phyloP scores from a whole-genome alignment of 192 early-diverging fungal species.

The Coemansia sp. region DNA sequence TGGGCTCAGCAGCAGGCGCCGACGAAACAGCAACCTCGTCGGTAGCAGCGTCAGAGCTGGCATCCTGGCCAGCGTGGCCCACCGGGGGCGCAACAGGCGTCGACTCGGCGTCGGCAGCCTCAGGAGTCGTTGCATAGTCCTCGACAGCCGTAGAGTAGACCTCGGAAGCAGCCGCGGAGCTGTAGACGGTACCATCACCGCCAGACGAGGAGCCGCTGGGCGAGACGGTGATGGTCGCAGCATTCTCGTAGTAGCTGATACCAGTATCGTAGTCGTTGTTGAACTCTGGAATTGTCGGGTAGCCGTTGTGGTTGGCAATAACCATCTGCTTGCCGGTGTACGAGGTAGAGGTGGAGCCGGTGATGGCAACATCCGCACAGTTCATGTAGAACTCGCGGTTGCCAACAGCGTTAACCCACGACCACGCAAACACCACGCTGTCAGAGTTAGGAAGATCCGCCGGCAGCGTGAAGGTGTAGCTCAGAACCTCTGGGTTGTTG shows the following conservation, averaged over 20 bases:
- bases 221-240: conserved; percentile 37
- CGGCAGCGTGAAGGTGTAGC: conserved; percentile 58
- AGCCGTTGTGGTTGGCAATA: conserved; percentile 59
- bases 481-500: conserved; percentile 18
- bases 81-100: conserved; percentile 9
- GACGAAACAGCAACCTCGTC: conserved; percentile 2
- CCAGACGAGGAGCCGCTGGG: conserved; percentile 20
- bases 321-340: conserved; percentile 57
- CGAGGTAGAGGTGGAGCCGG: conserved; percentile 27
- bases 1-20: conserved; percentile 2
- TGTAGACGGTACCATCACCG: too few species aligned
- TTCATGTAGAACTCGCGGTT: conserved; percentile 77
- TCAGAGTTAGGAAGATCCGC: conserved; percentile 47
- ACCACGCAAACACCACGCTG: conserved; percentile 59
- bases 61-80: neutral
- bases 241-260: conserved; percentile 28
- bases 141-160: conserved; percentile 9
- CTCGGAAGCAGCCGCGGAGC: neutral
- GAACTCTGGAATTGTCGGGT: conserved; percentile 60
- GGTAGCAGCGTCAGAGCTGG: neutral
- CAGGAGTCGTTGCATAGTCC: conserved; percentile 4
- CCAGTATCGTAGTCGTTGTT: conserved; percentile 37
- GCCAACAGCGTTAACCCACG: conserved; percentile 72
- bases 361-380: conserved; percentile 71
- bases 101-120: conserved; percentile 7